Evolutionary conservation across 208 protist genomes (phyloP).

Genomic region (Angomonas ambiguus): DNA sequence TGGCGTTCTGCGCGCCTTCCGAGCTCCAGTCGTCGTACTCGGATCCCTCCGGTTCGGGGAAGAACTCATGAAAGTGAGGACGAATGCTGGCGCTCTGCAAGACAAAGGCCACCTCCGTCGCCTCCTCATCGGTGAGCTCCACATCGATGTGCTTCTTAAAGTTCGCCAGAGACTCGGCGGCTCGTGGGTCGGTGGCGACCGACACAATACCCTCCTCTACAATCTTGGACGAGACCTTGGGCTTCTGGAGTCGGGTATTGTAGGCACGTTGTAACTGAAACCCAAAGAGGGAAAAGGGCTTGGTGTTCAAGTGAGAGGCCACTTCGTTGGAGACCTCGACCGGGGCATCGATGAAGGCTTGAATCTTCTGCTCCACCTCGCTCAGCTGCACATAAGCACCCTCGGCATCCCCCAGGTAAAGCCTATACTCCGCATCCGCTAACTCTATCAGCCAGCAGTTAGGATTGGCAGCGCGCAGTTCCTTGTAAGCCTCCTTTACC

Average conservation of each 20-base stretch:
- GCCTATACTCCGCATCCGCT: conserved; percentile 61
- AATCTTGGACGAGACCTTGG: conserved; percentile 22
- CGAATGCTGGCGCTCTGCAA: conserved; percentile 60
- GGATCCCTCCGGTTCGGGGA: conserved; percentile 29
- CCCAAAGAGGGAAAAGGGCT: conserved; percentile 51
- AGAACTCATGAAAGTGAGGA: conserved; percentile 83
- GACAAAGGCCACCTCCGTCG: conserved; percentile 52
- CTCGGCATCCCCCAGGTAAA: conserved; percentile 65
- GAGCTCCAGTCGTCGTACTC: conserved; percentile 71
- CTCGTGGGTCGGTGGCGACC: conserved; percentile 32
- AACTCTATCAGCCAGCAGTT: conserved; percentile 79
- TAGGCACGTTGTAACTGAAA: conserved; percentile 53
- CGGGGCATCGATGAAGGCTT: conserved; percentile 38
- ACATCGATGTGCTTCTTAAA: conserved; percentile 59
- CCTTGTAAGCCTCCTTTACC: conserved; percentile 55
- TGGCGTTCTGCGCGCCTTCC: conserved; percentile 22
- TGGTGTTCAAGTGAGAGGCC: conserved; percentile 57
- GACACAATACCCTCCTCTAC: conserved; percentile 49
- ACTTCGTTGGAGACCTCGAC: conserved; percentile 29
- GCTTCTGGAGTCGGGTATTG: conserved; percentile 25
- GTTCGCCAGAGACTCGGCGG: conserved; percentile 21
- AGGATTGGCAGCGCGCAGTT: conserved; percentile 40
- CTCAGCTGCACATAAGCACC: conserved; percentile 53
- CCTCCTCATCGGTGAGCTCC: conserved; percentile 66
- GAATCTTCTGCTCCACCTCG: conserved; percentile 54